phyloP scores from a whole-genome alignment of 345 rosid genomes.

The Passiflora organensis region DNA sequence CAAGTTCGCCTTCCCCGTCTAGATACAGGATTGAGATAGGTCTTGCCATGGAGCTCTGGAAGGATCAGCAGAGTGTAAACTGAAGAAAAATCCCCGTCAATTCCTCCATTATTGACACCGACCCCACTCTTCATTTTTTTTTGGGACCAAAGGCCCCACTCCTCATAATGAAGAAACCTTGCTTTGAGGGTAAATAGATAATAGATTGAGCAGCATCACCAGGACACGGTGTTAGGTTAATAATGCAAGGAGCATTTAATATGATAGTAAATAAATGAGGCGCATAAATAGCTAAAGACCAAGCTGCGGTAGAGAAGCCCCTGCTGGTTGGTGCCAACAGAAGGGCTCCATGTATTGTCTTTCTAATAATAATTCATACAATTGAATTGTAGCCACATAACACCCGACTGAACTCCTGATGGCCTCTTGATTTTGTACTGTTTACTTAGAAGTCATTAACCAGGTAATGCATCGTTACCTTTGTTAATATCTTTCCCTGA shows the following conservation, averaged over 20 bases:
- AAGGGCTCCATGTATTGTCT: too few species aligned
- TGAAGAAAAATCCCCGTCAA: not conserved
- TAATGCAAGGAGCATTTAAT: constrained; percentile 3
- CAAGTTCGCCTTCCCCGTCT: too few species aligned
- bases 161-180: not conserved
- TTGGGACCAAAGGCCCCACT: too few species aligned
- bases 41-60: not conserved
- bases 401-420: too few species aligned
- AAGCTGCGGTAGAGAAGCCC: not conserved
- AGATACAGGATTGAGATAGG: too few species aligned
- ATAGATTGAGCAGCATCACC: too few species aligned
- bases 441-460: too few species aligned
- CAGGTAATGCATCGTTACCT: too few species aligned
- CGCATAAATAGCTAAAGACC: not conserved
- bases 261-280: not conserved
- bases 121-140: not conserved
- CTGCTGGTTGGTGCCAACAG: too few species aligned
- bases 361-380: not conserved
- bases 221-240: too few species aligned
- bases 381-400: too few species aligned
- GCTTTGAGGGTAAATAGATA: not conserved
- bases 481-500: constrained; percentile 36
- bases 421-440: too few species aligned
- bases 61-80: constrained; percentile 1
- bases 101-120: not conserved